These are phyloP conservation scores for Coemansia asiatica DNA, from an alignment of 192 early-diverging fungal genomes.

Conservation along the genomic window DNA sequence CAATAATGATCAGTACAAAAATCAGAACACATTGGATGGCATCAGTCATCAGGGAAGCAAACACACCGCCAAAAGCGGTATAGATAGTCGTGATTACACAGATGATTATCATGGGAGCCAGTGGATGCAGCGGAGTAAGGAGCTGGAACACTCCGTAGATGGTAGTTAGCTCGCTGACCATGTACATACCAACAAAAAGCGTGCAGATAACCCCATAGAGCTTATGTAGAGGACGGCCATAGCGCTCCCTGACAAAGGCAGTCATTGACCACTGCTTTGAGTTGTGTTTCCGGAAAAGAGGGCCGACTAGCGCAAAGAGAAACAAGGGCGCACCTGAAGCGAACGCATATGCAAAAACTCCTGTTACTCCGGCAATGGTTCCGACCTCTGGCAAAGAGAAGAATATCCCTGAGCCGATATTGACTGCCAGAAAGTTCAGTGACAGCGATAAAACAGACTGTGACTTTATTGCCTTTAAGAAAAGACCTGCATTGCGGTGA, in stretches of 20 bases:
- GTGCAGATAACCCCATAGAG: slow-evolving; percentile 61
- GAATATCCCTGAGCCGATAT: slow-evolving; percentile 64
- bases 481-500: slow-evolving; percentile 52
- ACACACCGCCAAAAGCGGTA: slow-evolving; percentile 67
- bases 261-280: slow-evolving; percentile 66
- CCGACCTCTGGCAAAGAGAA: slow-evolving; percentile 67
- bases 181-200: slow-evolving; percentile 63
- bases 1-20: slow-evolving; percentile 57
- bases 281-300: slow-evolving; percentile 60
- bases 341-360: slow-evolving; percentile 66
- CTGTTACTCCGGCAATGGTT: slow-evolving; percentile 64
- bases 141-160: slow-evolving; percentile 60
- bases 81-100: slow-evolving; percentile 67
- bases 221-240: slow-evolving; percentile 60
- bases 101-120: slow-evolving; percentile 60
- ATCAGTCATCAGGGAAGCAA: slow-evolving; percentile 68
- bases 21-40: slow-evolving; percentile 61
- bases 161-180: slow-evolving; percentile 68
- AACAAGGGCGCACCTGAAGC: slow-evolving; percentile 62
- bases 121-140: slow-evolving; percentile 59
- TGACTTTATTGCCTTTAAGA: slow-evolving; percentile 58
- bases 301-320: slow-evolving; percentile 61
- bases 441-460: slow-evolving; percentile 55
- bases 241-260: slow-evolving; percentile 64
- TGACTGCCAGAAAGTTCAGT: slow-evolving; percentile 57